Percentiles rank a stretch among this genome's conserved stretches.
Evolutionary conservation across 1,284 basidiomycete species (phyloP).

Genomic region (Cryptococcus sp.): DNA sequence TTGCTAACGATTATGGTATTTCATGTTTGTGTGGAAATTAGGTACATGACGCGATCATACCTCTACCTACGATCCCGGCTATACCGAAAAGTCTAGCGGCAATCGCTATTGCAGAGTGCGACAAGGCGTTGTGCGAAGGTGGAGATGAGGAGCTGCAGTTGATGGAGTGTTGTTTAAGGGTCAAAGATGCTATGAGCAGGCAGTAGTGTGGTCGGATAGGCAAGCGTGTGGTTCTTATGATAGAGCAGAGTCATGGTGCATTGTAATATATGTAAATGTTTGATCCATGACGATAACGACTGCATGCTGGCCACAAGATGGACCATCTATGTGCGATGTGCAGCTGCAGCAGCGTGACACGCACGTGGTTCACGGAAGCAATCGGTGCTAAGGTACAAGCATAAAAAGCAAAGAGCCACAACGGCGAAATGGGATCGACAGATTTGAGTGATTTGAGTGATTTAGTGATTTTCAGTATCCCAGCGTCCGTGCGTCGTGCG

Average conservation of each 20-base stretch:
- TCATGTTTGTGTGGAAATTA: conserved; percentile 45
- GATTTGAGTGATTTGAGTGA: background rate
- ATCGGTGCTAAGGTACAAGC: background rate
- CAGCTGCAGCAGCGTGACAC: too few species aligned
- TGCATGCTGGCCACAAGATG: too few species aligned
- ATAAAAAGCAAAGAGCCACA: background rate
- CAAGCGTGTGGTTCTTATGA: too few species aligned
- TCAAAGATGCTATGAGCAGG: conserved; percentile 64
- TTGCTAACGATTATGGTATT: background rate
- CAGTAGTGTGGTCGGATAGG: background rate
- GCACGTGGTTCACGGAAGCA: too few species aligned
- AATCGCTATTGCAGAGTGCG: conserved; percentile 86
- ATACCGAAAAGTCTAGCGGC: conserved; percentile 81
- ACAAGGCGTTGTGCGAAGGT: conserved; percentile 94
- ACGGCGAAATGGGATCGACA: background rate
- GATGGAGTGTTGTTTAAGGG: conserved; percentile 76
- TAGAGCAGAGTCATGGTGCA: too few species aligned
- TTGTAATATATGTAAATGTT: too few species aligned
- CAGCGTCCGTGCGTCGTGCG: background rate
- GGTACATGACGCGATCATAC: conserved; percentile 88
- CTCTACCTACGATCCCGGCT: conserved; percentile 75
- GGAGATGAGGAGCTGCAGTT: conserved; percentile 98
- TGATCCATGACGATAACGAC: too few species aligned
- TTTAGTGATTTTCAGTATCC: background rate
- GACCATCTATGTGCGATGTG: too few species aligned